Evolutionary conservation across 2,329 filamentous ascomycete genomes (phyloP).

Genomic region (Gyromitra esculenta): DNA sequence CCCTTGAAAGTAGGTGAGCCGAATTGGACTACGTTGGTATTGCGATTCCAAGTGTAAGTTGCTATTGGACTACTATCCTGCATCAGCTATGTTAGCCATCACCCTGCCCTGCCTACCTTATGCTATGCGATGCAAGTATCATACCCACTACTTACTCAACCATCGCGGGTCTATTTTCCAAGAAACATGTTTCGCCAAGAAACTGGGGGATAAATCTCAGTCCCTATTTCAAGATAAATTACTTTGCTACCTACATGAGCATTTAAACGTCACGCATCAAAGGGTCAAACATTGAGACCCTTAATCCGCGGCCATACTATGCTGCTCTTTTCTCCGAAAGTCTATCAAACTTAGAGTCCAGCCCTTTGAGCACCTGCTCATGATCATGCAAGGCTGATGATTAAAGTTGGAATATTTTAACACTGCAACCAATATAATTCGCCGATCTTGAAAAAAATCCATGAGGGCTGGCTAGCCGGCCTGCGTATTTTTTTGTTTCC

Average conservation of each 20-base stretch:
- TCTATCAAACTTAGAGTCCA: neutral
- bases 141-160: conserved; percentile 17
- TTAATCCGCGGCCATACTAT: neutral
- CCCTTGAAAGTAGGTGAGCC: conserved; percentile 9
- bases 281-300: conserved; percentile 31
- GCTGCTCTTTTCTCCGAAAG: neutral
- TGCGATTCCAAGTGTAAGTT: too few relatives aligned
- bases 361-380: conserved; percentile 16
- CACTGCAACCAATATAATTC: neutral
- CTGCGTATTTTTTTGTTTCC: conserved; percentile 22
- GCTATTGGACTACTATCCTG: conserved; percentile 11
- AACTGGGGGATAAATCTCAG: neutral
- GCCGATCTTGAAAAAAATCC: conserved; percentile 30
- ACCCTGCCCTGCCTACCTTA: conserved; percentile 11
- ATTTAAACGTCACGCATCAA: neutral
- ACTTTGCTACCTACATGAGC: conserved; percentile 21
- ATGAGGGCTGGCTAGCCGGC: neutral
- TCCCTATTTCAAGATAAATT: conserved; percentile 16
- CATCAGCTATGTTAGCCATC: conserved; percentile 19
- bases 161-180: conserved; percentile 23
- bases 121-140: conserved; percentile 24
- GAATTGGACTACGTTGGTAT: neutral
- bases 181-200: conserved; percentile 35
- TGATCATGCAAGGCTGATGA: conserved; percentile 21
- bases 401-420: conserved; percentile 25